Conservation (phyloP, 345 rosid species). For the Sisymbrium irio region DNA sequence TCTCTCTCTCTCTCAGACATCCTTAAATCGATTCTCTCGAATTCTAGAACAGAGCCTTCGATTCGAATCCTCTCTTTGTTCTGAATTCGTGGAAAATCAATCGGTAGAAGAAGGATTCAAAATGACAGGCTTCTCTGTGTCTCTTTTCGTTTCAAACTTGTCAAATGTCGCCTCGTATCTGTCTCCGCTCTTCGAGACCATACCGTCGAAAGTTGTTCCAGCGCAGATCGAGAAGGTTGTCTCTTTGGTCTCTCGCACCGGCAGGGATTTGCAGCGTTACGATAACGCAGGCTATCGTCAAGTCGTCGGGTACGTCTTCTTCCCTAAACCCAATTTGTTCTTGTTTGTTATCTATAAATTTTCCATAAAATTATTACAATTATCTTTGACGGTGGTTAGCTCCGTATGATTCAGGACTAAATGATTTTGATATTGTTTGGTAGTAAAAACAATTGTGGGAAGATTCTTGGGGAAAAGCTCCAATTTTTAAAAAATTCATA, state of each 20-base stretch:
- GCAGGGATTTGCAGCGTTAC: constrained; percentile 69
- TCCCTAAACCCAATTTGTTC: background rate
- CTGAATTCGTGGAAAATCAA: background rate
- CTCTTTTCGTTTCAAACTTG: constrained; percentile 40
- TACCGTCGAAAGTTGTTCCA: constrained; percentile 39
- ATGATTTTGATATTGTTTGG: background rate
- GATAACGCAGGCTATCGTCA: constrained; percentile 51
- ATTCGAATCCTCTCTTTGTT: background rate
- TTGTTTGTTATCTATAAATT: background rate
- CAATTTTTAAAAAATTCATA: background rate
- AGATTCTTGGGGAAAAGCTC: background rate
- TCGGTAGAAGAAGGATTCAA: background rate
- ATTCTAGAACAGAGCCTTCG: constrained; percentile 14
- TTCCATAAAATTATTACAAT: background rate
- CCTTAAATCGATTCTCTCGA: background rate
- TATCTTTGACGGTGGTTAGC: background rate
- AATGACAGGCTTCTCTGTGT: constrained; percentile 43
- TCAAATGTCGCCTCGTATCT: constrained; percentile 41
- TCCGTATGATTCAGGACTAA: background rate
- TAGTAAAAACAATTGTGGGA: background rate
- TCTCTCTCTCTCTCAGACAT: background rate
- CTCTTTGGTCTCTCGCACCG: constrained; percentile 56
- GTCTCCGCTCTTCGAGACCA: constrained; percentile 40
- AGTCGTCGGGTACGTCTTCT: constrained; percentile 62
- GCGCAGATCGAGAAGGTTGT: constrained; percentile 48